phyloP scores from a whole-genome alignment of 176 grass and related monocot genomes.

The Bolboschoenus planiculmis region DNA sequence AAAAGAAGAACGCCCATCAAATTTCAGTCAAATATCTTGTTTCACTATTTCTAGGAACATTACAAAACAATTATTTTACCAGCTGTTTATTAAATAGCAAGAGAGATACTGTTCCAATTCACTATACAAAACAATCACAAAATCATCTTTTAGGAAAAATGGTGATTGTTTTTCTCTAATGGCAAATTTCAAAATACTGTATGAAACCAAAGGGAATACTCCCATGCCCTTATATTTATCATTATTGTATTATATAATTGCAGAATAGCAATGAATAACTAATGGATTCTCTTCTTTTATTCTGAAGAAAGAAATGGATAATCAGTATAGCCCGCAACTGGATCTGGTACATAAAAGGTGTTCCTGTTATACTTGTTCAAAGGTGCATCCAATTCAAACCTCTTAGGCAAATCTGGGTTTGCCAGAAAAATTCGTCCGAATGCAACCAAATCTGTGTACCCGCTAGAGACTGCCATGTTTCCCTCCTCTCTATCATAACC shows the following conservation, averaged over 20 bases:
- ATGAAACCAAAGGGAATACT: background rate
- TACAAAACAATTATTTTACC: background rate
- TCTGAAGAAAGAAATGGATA: slow-evolving; percentile 19
- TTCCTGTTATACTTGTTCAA: slow-evolving; percentile 22
- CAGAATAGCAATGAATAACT: background rate
- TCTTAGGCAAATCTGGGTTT: slow-evolving; percentile 24
- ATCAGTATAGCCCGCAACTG: slow-evolving; percentile 24
- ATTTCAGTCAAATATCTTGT: background rate
- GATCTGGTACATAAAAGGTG: slow-evolving; percentile 22
- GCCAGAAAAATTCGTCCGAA: slow-evolving; percentile 22
- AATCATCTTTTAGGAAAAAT: background rate
- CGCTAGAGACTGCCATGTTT: slow-evolving; percentile 2
- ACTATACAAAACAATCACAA: background rate
- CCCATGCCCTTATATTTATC: background rate
- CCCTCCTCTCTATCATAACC: slow-evolving; percentile 21
- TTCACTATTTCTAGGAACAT: background rate
- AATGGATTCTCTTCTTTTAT: background rate
- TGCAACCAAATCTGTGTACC: slow-evolving; percentile 25
- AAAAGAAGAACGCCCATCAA: background rate
- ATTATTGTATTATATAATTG: background rate
- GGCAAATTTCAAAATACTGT: background rate
- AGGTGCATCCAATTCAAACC: slow-evolving; percentile 19
- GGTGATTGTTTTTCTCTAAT: background rate
- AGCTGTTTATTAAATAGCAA: background rate
- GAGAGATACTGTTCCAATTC: background rate